Evolutionary conservation across 257 asterid species (phyloP).

Genomic region (Rehmannia glutinosa): DNA sequence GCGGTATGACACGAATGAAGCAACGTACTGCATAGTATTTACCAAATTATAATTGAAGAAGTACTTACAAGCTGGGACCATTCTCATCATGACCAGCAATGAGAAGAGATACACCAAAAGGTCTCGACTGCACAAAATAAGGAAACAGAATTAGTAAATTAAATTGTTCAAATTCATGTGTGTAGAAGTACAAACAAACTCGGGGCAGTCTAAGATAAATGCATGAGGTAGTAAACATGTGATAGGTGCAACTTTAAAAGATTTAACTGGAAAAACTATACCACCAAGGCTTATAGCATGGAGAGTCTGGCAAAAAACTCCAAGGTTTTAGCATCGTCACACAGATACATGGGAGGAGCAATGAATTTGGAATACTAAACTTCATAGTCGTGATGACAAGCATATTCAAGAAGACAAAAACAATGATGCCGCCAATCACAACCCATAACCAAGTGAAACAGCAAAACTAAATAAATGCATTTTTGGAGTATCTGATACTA

Average conservation of each 20-base stretch:
- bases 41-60: constrained; percentile 3
- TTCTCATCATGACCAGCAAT: constrained; percentile 95
- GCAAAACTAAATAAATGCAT: neutral
- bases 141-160: neutral
- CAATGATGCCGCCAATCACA: neutral
- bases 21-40: neutral
- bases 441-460: constrained; percentile 3
- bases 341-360: no score
- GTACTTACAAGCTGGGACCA: constrained; percentile 89
- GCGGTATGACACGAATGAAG: neutral
- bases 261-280: neutral
- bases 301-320: no score
- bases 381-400: no score
- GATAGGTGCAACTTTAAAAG: neutral
- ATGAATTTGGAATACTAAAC: no score
- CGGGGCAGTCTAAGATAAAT: no score
- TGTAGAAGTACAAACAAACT: neutral
- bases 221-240: neutral
- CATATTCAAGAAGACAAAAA: constrained; percentile 1
- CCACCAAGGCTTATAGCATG: no score
- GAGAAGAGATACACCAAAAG: constrained; percentile 85
- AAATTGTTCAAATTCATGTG: neutral
- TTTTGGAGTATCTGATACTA: neutral
- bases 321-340: no score
- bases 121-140: constrained; percentile 64